These are phyloP conservation scores for Wickerhamomyces hampshirensis DNA, from an alignment of 805 yeast genomes.

Conservation along the genomic window DNA sequence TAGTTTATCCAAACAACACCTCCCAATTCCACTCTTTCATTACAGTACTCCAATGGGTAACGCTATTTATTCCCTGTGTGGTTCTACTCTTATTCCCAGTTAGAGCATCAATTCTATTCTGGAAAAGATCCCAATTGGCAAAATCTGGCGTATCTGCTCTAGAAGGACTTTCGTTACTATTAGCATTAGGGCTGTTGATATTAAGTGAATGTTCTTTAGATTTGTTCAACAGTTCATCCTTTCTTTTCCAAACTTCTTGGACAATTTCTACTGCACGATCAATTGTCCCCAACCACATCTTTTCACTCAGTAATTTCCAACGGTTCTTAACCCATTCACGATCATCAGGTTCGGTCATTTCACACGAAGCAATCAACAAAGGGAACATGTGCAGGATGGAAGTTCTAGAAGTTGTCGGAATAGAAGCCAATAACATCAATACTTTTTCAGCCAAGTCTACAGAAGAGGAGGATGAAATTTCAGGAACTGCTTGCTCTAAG, in stretches of 20 bases:
- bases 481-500: slow-evolving; percentile 69
- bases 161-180: not conserved
- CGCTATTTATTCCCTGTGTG: slow-evolving; percentile 40
- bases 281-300: slow-evolving; percentile 62
- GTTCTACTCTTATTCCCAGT: slow-evolving; percentile 23
- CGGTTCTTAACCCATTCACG: slow-evolving; percentile 55
- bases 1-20: slow-evolving; percentile 41
- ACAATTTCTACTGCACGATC: slow-evolving; percentile 65
- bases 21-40: slow-evolving; percentile 81
- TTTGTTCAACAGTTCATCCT: slow-evolving; percentile 32
- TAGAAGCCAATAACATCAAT: slow-evolving; percentile 54
- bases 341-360: slow-evolving; percentile 53
- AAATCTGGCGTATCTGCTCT: not conserved
- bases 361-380: slow-evolving; percentile 59
- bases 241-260: slow-evolving; percentile 66
- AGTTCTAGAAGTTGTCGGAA: slow-evolving; percentile 54
- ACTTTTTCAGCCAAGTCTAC: slow-evolving; percentile 56
- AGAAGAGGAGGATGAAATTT: slow-evolving; percentile 51
- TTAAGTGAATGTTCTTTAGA: not conserved
- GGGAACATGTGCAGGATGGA: slow-evolving; percentile 62
- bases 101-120: slow-evolving; percentile 20
- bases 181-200: not conserved
- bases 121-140: slow-evolving; percentile 20
- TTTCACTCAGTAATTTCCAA: slow-evolving; percentile 49
- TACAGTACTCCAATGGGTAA: slow-evolving; percentile 62